A percentile compares a stretch with the other conserved stretches of the same genome.
Conservation (phyloP, 2,329 filamentous ascomycete genomes). For the Pezizomycotina sp. region DNA sequence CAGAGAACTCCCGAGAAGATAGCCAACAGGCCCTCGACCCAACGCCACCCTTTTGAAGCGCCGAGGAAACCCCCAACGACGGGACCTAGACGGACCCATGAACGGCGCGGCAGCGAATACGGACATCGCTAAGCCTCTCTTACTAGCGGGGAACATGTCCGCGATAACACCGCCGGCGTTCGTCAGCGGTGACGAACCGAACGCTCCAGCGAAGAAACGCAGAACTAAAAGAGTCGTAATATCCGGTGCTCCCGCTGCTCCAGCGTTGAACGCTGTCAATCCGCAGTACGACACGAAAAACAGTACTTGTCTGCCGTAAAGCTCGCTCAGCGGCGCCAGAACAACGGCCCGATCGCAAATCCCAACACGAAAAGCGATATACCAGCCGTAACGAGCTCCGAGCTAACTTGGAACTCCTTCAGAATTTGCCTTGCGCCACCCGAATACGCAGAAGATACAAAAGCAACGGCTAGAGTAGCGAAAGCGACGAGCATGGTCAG, state of each 20-base stretch:
- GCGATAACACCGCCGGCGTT: conserved; percentile 47
- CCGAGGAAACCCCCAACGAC: conserved; percentile 52
- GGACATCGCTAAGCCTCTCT: conserved; percentile 43
- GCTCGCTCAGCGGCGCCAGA: conserved; percentile 36
- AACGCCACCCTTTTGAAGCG: conserved; percentile 48
- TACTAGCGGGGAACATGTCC: conserved; percentile 40
- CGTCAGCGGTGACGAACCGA: conserved; percentile 45
- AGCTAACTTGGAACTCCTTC: conserved; percentile 27
- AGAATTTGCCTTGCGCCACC: conserved; percentile 14
- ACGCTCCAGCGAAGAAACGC: conserved; percentile 48
- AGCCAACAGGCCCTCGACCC: conserved; percentile 47
- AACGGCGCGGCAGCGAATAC: conserved; percentile 52
- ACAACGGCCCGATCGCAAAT: conserved; percentile 33
- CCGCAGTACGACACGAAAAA: conserved; percentile 43
- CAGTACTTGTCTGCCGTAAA: conserved; percentile 44
- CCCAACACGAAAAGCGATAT: conserved; percentile 34
- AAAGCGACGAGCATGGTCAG: conserved; percentile 47
- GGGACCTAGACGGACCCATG: conserved; percentile 49
- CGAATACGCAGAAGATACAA: conserved; percentile 28
- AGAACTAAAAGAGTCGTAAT: conserved; percentile 47
- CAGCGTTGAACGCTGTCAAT: conserved; percentile 46
- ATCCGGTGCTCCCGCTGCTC: conserved; percentile 40
- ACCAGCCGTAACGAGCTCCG: conserved; percentile 31
- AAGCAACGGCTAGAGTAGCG: conserved; percentile 51
- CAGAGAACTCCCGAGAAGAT: conserved; percentile 47